Base-by-base conservation (phyloP, 2,329 filamentous ascomycete genomes). In the Xylaria sp. region DNA sequence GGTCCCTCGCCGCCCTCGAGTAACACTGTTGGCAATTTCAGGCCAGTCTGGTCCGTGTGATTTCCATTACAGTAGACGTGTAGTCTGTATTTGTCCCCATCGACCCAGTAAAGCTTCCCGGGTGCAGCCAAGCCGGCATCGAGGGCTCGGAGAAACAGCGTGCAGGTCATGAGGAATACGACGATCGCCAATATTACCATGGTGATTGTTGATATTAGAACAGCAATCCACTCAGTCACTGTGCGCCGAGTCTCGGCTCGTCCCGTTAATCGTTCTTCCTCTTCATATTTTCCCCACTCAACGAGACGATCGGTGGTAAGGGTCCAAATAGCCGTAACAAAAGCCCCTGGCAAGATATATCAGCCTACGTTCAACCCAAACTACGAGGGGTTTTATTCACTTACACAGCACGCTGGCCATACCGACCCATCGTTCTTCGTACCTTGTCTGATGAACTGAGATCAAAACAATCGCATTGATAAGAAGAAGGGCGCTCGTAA, bases 351-450 rank as follows among this genome's bases (percentile, higher is more conserved):
- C 44, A 16, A 51, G 35, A 27, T 8, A 53, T 4, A 59, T 76
- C 65, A 76, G 70, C 58, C 13, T 50, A 16, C 18, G 2, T 47
- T 57, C 55, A 48, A 48, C 40, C 9, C 4, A 18, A 40, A 48
- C 1, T 10, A 13, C 16, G 8, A 10, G 8, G 6, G 25, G 9
- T 21, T 37, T 25, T 13, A 32, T 32, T 16, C 6, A 78, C 81
- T 75, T 74, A 82, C 85, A 98, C 18, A 93, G 82, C 2, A 95
- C 92, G 50, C 92, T 96, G 10, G 88, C 89, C 64, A 96, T 92
- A n/a, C 96, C 96, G 0, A 96, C 90, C 91, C 94, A 97, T 37
- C 93, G 91, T 80, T 98, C 95, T 79, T 98, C 94, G 23, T 91
- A 84, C 16, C 95, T 88, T 18, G 95, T 87, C 71, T 89, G 87